Conservation (phyloP, 768 basidiomycete species). For the Termitomyces sp. region DNA sequence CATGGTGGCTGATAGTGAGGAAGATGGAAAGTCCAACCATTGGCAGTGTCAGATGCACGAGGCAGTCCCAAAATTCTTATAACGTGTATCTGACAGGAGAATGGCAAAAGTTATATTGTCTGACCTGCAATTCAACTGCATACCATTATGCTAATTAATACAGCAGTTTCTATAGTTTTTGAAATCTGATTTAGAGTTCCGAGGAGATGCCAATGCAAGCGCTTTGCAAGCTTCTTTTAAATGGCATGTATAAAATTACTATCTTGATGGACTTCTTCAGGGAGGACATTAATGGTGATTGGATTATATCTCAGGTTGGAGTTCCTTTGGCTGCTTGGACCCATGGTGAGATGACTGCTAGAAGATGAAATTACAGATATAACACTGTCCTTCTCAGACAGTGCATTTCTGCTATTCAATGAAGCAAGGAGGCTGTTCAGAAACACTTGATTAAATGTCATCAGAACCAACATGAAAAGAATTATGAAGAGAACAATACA, state of each 20-base stretch:
- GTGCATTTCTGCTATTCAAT: conserved; percentile 11
- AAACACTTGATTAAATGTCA: conserved; percentile 6
- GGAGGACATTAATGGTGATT: neutral
- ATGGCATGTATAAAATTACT: neutral
- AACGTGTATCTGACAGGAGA: too few relatives aligned
- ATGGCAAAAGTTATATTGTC: too few relatives aligned
- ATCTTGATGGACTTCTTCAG: neutral
- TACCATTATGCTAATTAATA: too few relatives aligned
- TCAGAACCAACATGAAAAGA: neutral
- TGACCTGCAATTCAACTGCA: too few relatives aligned
- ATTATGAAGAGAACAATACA: neutral
- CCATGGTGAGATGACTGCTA: neutral
- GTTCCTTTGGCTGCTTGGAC: neutral
- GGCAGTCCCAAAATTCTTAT: too few relatives aligned
- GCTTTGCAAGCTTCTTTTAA: neutral
- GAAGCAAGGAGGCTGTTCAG: conserved; percentile 16
- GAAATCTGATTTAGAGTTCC: too few relatives aligned
- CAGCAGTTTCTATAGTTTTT: too few relatives aligned
- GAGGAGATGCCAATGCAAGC: too few relatives aligned
- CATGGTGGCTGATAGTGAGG: too few relatives aligned
- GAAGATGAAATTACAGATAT: neutral
- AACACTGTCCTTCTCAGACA: conserved; percentile 1
- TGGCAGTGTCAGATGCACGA: too few relatives aligned
- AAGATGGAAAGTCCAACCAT: too few relatives aligned
- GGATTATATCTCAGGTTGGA: neutral